Evolutionary conservation across 257 asterid genomes (phyloP).

Genomic region (Catharanthus roseus): DNA sequence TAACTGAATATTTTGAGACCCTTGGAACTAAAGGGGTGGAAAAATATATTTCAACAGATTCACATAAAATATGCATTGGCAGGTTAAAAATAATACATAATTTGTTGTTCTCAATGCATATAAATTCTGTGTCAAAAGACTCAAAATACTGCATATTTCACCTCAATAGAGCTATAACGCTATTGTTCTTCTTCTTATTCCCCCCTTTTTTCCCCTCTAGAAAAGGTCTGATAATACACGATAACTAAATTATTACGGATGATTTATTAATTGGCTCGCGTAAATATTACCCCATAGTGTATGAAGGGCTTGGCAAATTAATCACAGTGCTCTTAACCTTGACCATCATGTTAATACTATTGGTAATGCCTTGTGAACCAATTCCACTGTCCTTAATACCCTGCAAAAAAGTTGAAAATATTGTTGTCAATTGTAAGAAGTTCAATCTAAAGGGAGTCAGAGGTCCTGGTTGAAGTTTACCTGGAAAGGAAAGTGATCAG

Average conservation of each 20-base stretch:
- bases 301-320: slow-evolving; percentile 88
- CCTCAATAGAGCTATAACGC: background rate
- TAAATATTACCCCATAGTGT: slow-evolving; percentile 69
- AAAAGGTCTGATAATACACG: background rate
- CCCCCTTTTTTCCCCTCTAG: background rate
- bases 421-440: background rate
- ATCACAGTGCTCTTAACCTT: slow-evolving; percentile 93
- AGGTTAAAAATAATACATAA: background rate
- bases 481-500: slow-evolving; percentile 97
- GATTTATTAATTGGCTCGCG: slow-evolving; percentile 2
- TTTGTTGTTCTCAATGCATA: too few relatives aligned
- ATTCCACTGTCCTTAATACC: slow-evolving; percentile 98
- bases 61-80: background rate
- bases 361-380: slow-evolving; percentile 95
- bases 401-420: slow-evolving; percentile 28
- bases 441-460: background rate
- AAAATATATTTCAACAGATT: background rate
- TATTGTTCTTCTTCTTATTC: background rate
- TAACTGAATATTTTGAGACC: background rate
- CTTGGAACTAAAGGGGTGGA: background rate
- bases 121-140: background rate
- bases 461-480: slow-evolving; percentile 23
- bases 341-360: slow-evolving; percentile 96
- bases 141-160: background rate
- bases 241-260: background rate